Percentiles rank a stretch among this genome's conserved stretches.
Conservation (phyloP, 768 basidiomycete genomes). For the Boletus rubroflammeus region DNA sequence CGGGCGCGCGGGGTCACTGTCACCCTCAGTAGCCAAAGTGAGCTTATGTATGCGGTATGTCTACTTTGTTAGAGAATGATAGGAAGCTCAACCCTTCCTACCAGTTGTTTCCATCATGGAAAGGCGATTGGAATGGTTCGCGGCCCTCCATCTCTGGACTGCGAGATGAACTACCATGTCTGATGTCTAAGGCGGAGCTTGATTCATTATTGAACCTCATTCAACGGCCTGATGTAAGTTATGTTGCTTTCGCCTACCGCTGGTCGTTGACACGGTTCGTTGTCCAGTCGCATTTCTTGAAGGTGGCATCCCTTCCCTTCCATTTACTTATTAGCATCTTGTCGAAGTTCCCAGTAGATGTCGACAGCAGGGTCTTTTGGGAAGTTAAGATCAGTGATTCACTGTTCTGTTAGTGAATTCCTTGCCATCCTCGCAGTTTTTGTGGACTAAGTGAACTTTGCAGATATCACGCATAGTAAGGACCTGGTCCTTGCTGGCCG, state of each 20-base stretch:
- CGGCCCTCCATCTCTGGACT: slow-evolving; percentile 66
- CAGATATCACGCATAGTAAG: slow-evolving; percentile 38
- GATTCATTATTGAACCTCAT: slow-evolving; percentile 65
- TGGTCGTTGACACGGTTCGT: slow-evolving; percentile 13
- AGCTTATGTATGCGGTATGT: slow-evolving; percentile 73
- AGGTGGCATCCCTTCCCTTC: slow-evolving; percentile 79
- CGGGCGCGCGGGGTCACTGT: slow-evolving; percentile 82
- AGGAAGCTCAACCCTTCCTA: slow-evolving; percentile 1
- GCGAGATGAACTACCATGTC: slow-evolving; percentile 52
- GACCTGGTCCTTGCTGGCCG: not conserved
- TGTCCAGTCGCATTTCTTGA: slow-evolving; percentile 76
- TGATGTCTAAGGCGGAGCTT: slow-evolving; percentile 67
- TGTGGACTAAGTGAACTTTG: slow-evolving; percentile 6
- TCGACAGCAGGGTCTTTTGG: slow-evolving; percentile 77
- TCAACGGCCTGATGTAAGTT: slow-evolving; percentile 69
- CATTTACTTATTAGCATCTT: slow-evolving; percentile 72
- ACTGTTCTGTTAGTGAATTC: slow-evolving; percentile 56
- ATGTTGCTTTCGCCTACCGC: not conserved
- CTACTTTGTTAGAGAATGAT: not conserved
- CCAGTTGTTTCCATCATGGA: slow-evolving; percentile 79
- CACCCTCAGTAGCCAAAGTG: slow-evolving; percentile 74
- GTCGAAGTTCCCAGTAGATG: slow-evolving; percentile 74
- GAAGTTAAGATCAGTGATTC: slow-evolving; percentile 56
- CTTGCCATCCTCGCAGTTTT: not conserved
- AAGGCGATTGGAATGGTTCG: slow-evolving; percentile 66